Conservation (phyloP, 2,329 filamentous ascomycete genomes). For the Elsinoe fawcettii region DNA sequence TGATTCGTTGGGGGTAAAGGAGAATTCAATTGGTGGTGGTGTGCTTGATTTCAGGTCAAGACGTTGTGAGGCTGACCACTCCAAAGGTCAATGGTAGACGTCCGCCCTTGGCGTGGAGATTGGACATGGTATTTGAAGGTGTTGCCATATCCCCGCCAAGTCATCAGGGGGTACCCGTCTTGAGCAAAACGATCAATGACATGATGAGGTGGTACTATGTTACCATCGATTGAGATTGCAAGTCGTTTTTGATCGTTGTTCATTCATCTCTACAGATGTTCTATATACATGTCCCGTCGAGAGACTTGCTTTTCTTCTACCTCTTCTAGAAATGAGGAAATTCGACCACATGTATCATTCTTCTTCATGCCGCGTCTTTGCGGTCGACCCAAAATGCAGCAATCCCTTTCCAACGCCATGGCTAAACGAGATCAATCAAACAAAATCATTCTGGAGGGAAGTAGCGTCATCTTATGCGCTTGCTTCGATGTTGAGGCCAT, state of each 20-base stretch:
- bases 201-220: neutral
- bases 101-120: slow-evolving; percentile 11
- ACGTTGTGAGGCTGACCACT: neutral
- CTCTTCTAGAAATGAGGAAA: neutral
- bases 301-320: slow-evolving; percentile 8
- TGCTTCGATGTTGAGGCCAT: slow-evolving; percentile 29
- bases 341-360: slow-evolving; percentile 11
- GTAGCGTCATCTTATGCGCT: slow-evolving; percentile 18
- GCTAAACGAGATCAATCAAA: slow-evolving; percentile 31
- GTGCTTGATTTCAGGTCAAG: neutral
- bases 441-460: neutral
- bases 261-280: neutral
- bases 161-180: neutral
- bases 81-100: neutral
- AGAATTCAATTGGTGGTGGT: neutral
- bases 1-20: neutral
- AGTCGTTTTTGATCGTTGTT: slow-evolving; percentile 1
- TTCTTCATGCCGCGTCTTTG: slow-evolving; percentile 16
- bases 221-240: neutral
- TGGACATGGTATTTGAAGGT: neutral
- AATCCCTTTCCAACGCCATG: slow-evolving; percentile 32
- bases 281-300: slow-evolving; percentile 8
- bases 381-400: slow-evolving; percentile 17
- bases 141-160: neutral
- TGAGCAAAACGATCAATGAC: neutral